Evolutionary conservation across 1,139 yeast species (phyloP), one percentile per base, ranked within the genome.

Genomic region (Scheffersomyces lignicola): DNA sequence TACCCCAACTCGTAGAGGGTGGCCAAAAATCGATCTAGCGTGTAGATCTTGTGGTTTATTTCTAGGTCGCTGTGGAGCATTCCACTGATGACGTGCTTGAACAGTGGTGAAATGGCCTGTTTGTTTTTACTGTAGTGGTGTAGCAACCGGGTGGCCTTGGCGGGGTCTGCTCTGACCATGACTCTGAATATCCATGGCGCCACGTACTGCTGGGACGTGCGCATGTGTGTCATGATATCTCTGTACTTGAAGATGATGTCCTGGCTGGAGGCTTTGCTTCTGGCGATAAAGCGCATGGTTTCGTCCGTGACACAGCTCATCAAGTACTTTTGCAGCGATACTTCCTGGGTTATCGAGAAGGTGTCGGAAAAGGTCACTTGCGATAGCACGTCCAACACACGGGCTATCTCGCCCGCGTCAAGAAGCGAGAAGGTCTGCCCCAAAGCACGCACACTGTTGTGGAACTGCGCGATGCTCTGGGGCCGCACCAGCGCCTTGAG

Each of bases 381-480:
- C 27, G 44, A 34, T 5, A 58, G 21, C 12, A 34, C 31, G 31
- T 55, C 51, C 11, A 62, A 31, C 3, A 46, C 38, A 2, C 3
- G 13, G 1, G 57, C 47, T 2, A 49, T 36, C 16, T 49, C 43
- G 1, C 40, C 37, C 1, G 54, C 37, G 3, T 47, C 42, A 7
- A 60, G 37, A n/a, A 51, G 40, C 1, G 70, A 58, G 6, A 65
- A 29, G n/a, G 59, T 42, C 38, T 64, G 69, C 1, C 58, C 63
- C 15, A 62, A 33, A 4, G 62, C 51, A 25, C 67, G 42, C 5
- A 65, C 35, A 2, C 54, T 38, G 34, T 55, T 54, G 41, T 57
- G 65, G 33, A 61, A 57, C 18, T 43, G 44, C 3, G 50, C 52
- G 10, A 29, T 23, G 24, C 42, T 52, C 29, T 59, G 10, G n/a